Evolutionary conservation across 176 grass and related monocot species (phyloP), one percentile per base, ranked within the genome.

Genomic region (Eragrostis curvula): DNA sequence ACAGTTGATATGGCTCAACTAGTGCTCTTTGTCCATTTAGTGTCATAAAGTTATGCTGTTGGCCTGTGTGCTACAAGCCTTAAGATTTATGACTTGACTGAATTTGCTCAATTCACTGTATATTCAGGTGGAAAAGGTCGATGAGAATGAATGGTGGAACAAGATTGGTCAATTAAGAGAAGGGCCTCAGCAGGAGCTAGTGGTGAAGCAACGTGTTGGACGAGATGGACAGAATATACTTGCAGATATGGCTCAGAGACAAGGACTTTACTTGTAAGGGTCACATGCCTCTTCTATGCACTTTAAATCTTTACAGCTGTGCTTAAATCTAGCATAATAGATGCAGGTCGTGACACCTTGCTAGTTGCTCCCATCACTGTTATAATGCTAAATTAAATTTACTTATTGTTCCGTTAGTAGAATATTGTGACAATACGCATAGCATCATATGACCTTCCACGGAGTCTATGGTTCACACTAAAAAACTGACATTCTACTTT

Each of bases 191-290:
- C 86, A 88, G 84, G 96, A 95, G 79, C 64, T 98, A 71, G 84
- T 98, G 57, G 86, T 98, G 40, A 98, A 93, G 82, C 68, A 32
- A 12, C 91, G 93, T 89, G 90, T 98, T n/a, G 96, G 96, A 46
- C 92, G 96, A 25, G 96, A 95, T 86, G 92, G 88, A 75, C 96
- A 98, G 51, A 91, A 93, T 63, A 77, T 78, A 74, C 86, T 98
- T 61, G 88, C 90, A 79, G 57, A 91, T 74, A 98, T 98, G 90
- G 92, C 92, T 81, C 92, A 85, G 17, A 88, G 67, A 77, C 86
- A 93, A 56, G 92, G 92, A 66, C 79, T 98, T 63, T 88, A 98
- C 84, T 98, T 98, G 96, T 98, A 98, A 80, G 92, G 62, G 61
- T 78, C 32, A 6, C 49, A 73, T 71, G 3, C 57, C 9, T 85